These are phyloP conservation scores for Dothiorella sarmentorum DNA, from an alignment of 2,329 filamentous ascomycete species.

Conservation along the genomic window DNA sequence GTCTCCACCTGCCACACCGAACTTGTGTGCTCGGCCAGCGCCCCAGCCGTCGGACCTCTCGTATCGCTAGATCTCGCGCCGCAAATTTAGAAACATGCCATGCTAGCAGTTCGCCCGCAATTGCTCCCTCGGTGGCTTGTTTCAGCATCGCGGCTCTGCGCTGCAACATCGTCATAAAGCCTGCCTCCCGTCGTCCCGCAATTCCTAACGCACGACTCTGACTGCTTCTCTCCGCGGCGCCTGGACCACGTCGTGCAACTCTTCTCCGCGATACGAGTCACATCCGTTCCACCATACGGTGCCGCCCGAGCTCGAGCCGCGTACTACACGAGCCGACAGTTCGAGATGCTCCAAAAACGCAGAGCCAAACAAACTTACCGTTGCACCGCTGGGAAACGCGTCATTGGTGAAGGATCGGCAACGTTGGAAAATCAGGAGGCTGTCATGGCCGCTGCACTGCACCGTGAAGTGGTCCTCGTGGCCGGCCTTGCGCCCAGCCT, in stretches of 20 bases:
- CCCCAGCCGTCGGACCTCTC: background rate
- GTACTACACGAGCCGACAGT: background rate
- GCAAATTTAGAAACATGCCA: constrained; percentile 7
- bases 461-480: constrained; percentile 10
- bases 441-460: background rate
- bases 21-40: background rate
- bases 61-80: background rate
- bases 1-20: constrained; percentile 8
- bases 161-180: constrained; percentile 13
- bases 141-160: constrained; percentile 15
- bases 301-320: constrained; percentile 16
- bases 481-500: background rate
- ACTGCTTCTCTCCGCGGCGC: background rate
- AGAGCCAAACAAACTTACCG: background rate
- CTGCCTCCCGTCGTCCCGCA: constrained; percentile 2
- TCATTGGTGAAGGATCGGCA: constrained; percentile 2
- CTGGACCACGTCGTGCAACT: background rate
- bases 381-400: background rate
- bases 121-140: constrained; percentile 9
- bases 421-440: background rate
- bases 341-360: background rate
- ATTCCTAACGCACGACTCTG: background rate
- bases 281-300: background rate
- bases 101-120: no score
- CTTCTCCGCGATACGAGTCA: constrained; percentile 12